Evolutionary conservation across 805 yeast genomes (phyloP).

Genomic region (Novakomyces olei): DNA sequence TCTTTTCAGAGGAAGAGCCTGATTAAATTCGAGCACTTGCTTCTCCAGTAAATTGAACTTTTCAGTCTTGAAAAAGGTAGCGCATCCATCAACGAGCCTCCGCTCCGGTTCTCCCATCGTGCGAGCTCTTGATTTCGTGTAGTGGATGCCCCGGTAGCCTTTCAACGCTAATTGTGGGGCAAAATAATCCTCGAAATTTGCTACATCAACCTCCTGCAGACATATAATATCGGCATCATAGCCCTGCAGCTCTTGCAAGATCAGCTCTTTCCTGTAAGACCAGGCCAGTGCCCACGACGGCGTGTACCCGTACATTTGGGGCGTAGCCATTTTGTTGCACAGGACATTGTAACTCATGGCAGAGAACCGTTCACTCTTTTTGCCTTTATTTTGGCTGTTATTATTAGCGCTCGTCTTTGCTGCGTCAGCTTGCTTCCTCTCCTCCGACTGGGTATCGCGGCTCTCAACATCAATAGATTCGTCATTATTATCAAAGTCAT

Average conservation of each 20-base stretch:
- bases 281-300: slow-evolving; percentile 95
- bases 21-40: slow-evolving; percentile 58
- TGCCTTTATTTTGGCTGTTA: too few relatives aligned
- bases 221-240: slow-evolving; percentile 60
- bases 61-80: slow-evolving; percentile 56
- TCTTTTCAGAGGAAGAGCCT: slow-evolving; percentile 17
- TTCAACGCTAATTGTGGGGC: slow-evolving; percentile 42
- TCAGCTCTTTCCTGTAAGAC: slow-evolving; percentile 64
- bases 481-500: slow-evolving; percentile 2
- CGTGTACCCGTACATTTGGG: slow-evolving; percentile 76
- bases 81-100: slow-evolving; percentile 92
- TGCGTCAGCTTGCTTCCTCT: too few relatives aligned
- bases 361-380: slow-evolving; percentile 32
- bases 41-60: slow-evolving; percentile 52
- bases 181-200: slow-evolving; percentile 73
- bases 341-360: slow-evolving; percentile 72
- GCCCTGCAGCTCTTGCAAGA: slow-evolving; percentile 48
- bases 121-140: slow-evolving; percentile 75
- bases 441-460: neutral
- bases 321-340: slow-evolving; percentile 89
- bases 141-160: slow-evolving; percentile 67
- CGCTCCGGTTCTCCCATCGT: slow-evolving; percentile 49
- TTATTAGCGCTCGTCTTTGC: neutral
- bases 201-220: slow-evolving; percentile 86
- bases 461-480: neutral